Evolutionary conservation across 1,284 basidiomycete genomes (phyloP).

Genomic region (Cryptococcus neoformans): DNA sequence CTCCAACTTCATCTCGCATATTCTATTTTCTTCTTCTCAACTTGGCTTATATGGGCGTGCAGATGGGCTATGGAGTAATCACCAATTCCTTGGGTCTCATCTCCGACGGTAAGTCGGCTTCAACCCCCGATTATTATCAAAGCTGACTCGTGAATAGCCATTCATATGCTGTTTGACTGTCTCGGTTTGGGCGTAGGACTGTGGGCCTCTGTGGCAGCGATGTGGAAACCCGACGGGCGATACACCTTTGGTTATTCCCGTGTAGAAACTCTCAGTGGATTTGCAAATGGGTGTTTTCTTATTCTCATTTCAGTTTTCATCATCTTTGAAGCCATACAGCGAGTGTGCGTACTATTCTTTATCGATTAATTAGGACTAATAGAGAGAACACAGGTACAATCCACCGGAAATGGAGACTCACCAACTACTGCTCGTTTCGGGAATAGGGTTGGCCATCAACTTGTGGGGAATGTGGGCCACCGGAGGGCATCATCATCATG

Average conservation of each 20-base stretch:
- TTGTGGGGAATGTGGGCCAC: conserved; percentile 99
- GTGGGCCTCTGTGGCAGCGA: conserved; percentile 95
- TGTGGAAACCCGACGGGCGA: conserved; percentile 89
- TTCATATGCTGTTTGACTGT: conserved; percentile 99
- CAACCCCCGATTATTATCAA: neutral
- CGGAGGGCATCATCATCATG: conserved; percentile 81
- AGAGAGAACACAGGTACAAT: conserved; percentile 60
- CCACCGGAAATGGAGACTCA: conserved; percentile 98
- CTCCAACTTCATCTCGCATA: conserved; percentile 89
- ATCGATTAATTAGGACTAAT: neutral
- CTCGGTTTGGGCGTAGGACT: conserved; percentile 95
- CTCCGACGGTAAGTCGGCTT: conserved; percentile 72
- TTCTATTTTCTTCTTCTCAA: conserved; percentile 97
- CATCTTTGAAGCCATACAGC: conserved; percentile 94
- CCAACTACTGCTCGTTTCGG: conserved; percentile 85
- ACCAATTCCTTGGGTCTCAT: conserved; percentile 97
- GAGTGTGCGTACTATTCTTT: conserved; percentile 62
- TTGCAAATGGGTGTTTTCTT: conserved; percentile 91
- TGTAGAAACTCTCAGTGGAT: conserved; percentile 99
- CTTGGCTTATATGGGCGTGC: conserved; percentile 91
- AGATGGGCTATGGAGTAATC: conserved; percentile 95
- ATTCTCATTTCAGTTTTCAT: conserved; percentile 98
- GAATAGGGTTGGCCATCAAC: conserved; percentile 87
- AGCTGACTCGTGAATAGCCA: conserved; percentile 59
- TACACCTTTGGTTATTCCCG: conserved; percentile 97